phyloP scores from a whole-genome alignment of 495 filamentous ascomycete genomes.

The Filosporella fistucella region DNA sequence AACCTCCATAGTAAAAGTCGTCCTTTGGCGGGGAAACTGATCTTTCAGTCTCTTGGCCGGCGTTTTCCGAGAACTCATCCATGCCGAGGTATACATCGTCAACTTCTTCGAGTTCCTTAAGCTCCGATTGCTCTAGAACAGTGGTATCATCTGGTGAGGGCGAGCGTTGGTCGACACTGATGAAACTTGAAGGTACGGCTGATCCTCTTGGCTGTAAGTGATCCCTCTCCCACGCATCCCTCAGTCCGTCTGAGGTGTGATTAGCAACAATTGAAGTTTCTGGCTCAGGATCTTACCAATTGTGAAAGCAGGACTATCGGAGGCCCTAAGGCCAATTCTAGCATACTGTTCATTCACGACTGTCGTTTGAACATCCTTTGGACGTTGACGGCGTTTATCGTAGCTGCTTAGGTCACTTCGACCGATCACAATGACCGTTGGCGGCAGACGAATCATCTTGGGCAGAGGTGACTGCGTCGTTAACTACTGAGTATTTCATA shows the following conservation, averaged over 20 bases:
- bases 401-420: conserved; percentile 49
- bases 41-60: conserved; percentile 2
- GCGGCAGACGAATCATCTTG: conserved; percentile 50
- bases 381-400: conserved; percentile 31
- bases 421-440: conserved; percentile 47
- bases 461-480: too few relatives aligned
- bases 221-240: neutral
- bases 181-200: neutral
- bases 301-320: neutral
- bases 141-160: neutral
- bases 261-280: too few relatives aligned
- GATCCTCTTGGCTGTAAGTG: neutral
- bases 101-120: neutral
- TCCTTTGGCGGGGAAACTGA: conserved; percentile 11
- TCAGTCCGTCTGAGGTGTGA: neutral
- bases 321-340: neutral
- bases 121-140: neutral
- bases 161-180: neutral
- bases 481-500: too few relatives aligned
- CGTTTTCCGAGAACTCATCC: conserved; percentile 17
- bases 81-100: neutral
- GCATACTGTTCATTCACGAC: neutral
- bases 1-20: conserved; percentile 23
- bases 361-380: neutral
- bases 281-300: neutral